Conservation (phyloP, 495 filamentous ascomycete species). For the Talaromyces ruber region DNA sequence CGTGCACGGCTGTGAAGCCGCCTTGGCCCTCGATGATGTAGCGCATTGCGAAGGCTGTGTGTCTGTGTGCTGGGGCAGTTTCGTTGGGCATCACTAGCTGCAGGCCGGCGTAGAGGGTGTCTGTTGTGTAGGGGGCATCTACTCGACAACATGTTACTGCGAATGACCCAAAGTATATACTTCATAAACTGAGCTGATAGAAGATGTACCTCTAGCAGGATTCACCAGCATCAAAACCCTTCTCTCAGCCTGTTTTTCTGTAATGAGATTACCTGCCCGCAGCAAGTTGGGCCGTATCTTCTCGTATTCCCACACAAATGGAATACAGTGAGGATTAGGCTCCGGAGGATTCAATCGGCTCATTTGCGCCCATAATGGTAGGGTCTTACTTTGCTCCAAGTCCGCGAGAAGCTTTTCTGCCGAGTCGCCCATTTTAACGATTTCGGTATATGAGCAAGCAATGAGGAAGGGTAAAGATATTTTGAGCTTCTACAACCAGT, state of each 20-base stretch:
- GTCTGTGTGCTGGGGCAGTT: slow-evolving; percentile 38
- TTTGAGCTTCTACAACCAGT: too few species aligned
- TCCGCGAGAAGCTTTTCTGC: slow-evolving; percentile 16
- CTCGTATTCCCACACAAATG: slow-evolving; percentile 33
- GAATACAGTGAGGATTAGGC: slow-evolving; percentile 31
- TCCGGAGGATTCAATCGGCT: slow-evolving; percentile 28
- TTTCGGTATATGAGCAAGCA: too few species aligned
- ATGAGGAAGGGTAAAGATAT: too few species aligned
- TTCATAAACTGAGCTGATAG: not conserved
- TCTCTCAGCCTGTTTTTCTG: slow-evolving; percentile 34
- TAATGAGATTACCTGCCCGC: slow-evolving; percentile 29
- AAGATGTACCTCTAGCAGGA: slow-evolving; percentile 25
- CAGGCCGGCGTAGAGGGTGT: slow-evolving; percentile 41
- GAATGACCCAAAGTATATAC: not conserved
- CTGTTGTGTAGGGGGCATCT: slow-evolving; percentile 42
- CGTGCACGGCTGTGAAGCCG: slow-evolving; percentile 44
- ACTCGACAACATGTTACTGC: slow-evolving; percentile 1
- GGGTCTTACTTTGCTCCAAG: slow-evolving; percentile 17
- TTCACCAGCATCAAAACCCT: slow-evolving; percentile 42
- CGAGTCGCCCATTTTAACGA: slow-evolving; percentile 7
- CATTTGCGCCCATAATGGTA: slow-evolving; percentile 39
- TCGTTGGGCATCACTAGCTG: slow-evolving; percentile 43
- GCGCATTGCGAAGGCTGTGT: slow-evolving; percentile 43
- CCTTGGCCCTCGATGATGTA: slow-evolving; percentile 41
- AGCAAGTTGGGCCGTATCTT: slow-evolving; percentile 30